Conservation (phyloP, 345 rosid species). For the Gossypium rotundifolium region DNA sequence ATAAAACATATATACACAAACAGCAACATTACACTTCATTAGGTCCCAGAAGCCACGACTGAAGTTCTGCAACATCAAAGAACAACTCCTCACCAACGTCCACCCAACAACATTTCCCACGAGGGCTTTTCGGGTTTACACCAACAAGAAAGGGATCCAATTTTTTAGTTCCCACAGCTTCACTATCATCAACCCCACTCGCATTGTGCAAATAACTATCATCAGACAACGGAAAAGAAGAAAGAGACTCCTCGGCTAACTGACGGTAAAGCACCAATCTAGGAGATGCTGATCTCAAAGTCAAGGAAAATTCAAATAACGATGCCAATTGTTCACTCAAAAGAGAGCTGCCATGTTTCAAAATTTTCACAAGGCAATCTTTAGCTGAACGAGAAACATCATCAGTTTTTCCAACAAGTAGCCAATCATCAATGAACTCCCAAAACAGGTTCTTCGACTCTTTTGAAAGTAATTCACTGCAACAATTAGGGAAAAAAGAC, state of each 20-base stretch:
- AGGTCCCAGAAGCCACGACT: slow-evolving; percentile 48
- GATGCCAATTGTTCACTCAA: slow-evolving; percentile 59
- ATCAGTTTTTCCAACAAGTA: slow-evolving; percentile 38
- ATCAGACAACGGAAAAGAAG: slow-evolving; percentile 71
- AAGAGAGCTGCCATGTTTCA: slow-evolving; percentile 19
- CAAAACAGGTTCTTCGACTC: slow-evolving; percentile 79
- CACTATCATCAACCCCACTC: slow-evolving; percentile 24
- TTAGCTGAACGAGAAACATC: slow-evolving; percentile 55
- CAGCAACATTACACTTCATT: slow-evolving; percentile 39
- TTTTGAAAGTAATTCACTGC: slow-evolving; percentile 76
- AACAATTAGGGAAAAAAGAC: background rate
- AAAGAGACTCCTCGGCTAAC: slow-evolving; percentile 90
- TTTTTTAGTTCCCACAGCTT: slow-evolving; percentile 23
- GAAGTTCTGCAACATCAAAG: slow-evolving; percentile 61
- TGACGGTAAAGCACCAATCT: slow-evolving; percentile 85
- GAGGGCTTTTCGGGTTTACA: slow-evolving; percentile 42
- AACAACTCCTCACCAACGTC: slow-evolving; percentile 78
- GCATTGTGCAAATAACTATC: slow-evolving; percentile 29
- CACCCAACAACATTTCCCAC: slow-evolving; percentile 88
- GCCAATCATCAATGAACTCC: slow-evolving; percentile 80
- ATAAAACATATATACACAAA: background rate
- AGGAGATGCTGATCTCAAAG: slow-evolving; percentile 86
- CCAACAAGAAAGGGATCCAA: slow-evolving; percentile 48
- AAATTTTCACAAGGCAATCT: slow-evolving; percentile 66
- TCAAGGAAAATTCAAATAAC: slow-evolving; percentile 77